These are phyloP conservation scores for Lycium ferocissimum DNA, from an alignment of 257 asterid genomes.

Conservation along the genomic window DNA sequence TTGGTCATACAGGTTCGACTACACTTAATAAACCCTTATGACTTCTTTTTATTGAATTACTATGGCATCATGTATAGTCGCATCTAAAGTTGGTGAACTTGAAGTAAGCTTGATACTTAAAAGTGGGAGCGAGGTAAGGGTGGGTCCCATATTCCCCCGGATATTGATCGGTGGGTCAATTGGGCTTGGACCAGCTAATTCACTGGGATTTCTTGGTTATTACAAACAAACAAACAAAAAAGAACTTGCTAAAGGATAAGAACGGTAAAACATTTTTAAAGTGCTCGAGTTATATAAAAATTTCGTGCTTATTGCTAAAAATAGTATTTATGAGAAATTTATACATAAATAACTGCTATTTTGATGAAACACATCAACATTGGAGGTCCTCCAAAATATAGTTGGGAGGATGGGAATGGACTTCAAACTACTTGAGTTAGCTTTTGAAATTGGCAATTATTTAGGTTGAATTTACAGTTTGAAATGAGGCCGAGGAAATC, in stretches of 20 bases:
- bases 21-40: neutral
- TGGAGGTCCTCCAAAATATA: neutral
- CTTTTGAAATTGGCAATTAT: neutral
- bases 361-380: neutral
- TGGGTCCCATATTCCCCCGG: too few relatives aligned
- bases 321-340: neutral
- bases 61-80: neutral
- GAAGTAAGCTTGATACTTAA: neutral
- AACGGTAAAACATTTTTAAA: neutral
- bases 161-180: neutral
- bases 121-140: too few relatives aligned
- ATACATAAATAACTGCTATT: slow-evolving; percentile 7
- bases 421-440: neutral
- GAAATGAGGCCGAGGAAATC: neutral
- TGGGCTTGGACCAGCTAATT: neutral
- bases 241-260: neutral
- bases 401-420: neutral
- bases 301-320: neutral
- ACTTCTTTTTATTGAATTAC: neutral
- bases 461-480: neutral
- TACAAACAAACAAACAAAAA: neutral
- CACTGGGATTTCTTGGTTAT: neutral
- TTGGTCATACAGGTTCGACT: slow-evolving; percentile 86
- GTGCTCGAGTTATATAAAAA: neutral
- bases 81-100: neutral